These are phyloP conservation scores for Penicillium herquei DNA, from an alignment of 495 filamentous ascomycete species.

Conservation along the genomic window DNA sequence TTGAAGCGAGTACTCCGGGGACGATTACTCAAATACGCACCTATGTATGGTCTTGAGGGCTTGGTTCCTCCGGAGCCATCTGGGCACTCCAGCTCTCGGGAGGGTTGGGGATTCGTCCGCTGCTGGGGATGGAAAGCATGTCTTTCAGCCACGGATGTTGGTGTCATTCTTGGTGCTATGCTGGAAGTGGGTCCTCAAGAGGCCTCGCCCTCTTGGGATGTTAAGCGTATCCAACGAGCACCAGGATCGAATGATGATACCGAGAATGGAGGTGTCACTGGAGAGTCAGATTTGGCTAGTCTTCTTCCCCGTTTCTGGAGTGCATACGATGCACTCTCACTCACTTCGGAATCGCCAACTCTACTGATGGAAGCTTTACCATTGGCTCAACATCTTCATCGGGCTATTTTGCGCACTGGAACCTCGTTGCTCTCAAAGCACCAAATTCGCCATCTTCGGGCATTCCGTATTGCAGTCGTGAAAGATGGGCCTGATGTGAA, in stretches of 20 bases:
- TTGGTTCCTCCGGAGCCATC: conserved; percentile 72
- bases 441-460: conserved; percentile 85
- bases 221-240: conserved; percentile 32
- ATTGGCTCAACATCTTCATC: conserved; percentile 82
- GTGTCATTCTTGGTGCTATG: conserved; percentile 83
- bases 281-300: conserved; percentile 37
- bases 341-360: conserved; percentile 43
- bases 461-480: conserved; percentile 93
- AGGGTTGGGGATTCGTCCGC: conserved; percentile 94
- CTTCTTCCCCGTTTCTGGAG: conserved; percentile 75
- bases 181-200: conserved; percentile 75
- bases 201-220: conserved; percentile 35
- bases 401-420: conserved; percentile 90
- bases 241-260: conserved; percentile 38
- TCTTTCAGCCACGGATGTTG: conserved; percentile 86
- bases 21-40: conserved; percentile 83
- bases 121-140: conserved; percentile 98
- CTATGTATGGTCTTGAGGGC: conserved; percentile 87
- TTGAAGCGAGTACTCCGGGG: conserved; percentile 85
- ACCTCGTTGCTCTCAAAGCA: conserved; percentile 87
- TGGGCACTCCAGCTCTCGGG: conserved; percentile 51
- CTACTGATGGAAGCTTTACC: conserved; percentile 69
- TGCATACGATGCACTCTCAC: conserved; percentile 80
- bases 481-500: conserved; percentile 89
- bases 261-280: conserved; percentile 13